These are phyloP conservation scores for Evernia prunastri DNA, from an alignment of 495 filamentous ascomycete genomes.

Conservation along the genomic window DNA sequence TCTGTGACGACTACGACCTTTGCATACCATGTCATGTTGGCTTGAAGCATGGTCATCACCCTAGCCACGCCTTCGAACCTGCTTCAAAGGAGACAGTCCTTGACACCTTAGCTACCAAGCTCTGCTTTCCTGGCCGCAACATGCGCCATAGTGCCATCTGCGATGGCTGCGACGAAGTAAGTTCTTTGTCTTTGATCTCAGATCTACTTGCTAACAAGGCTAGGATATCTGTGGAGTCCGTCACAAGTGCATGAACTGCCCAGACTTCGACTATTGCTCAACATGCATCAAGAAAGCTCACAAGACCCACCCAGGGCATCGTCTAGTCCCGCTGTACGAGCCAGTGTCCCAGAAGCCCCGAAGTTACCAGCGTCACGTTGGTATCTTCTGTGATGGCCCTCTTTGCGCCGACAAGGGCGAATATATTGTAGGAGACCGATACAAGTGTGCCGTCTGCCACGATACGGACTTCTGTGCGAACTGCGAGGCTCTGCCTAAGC, in stretches of 20 bases:
- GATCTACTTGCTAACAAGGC: constrained; percentile 27
- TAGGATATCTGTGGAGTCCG: constrained; percentile 78
- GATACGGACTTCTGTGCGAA: constrained; percentile 94
- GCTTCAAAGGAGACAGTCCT: constrained; percentile 52
- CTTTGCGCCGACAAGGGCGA: constrained; percentile 60
- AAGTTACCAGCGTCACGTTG: constrained; percentile 56
- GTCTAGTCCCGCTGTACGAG: constrained; percentile 85
- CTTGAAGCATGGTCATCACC: constrained; percentile 86
- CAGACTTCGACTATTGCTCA: constrained; percentile 96
- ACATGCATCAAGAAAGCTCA: constrained; percentile 60
- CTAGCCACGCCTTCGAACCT: constrained; percentile 71
- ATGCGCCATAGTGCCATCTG: constrained; percentile 81
- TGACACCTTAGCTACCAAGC: constrained; percentile 48
- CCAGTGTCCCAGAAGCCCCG: constrained; percentile 53
- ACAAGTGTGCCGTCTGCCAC: constrained; percentile 96
- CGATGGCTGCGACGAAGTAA: constrained; percentile 84
- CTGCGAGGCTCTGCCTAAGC: constrained; percentile 81
- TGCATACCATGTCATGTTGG: constrained; percentile 73
- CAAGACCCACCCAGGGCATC: constrained; percentile 71
- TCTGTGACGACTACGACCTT: constrained; percentile 87
- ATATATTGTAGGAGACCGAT: constrained; percentile 81
- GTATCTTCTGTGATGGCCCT: constrained; percentile 94
- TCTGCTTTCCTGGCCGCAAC: constrained; percentile 76
- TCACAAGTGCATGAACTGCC: constrained; percentile 95
- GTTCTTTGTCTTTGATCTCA: not conserved